phyloP scores from a whole-genome alignment of 805 yeast genomes.

The Hanseniaspora valbyensis region DNA sequence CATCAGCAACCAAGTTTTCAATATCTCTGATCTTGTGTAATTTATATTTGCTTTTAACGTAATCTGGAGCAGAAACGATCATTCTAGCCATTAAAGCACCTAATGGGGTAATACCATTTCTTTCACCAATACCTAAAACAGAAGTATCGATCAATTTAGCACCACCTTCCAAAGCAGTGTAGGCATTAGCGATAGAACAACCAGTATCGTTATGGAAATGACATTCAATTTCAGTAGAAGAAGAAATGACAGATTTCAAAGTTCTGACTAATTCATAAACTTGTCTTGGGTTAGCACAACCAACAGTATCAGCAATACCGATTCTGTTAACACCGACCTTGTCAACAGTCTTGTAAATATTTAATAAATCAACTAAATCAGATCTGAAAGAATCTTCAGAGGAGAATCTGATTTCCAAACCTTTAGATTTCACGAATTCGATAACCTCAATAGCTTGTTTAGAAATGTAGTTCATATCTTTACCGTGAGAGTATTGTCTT shows the following conservation, averaged over 20 bases:
- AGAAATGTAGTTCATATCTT: conserved; percentile 96
- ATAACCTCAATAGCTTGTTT: conserved; percentile 92
- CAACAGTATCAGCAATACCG: conserved; percentile 98
- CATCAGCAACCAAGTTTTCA: conserved; percentile 92
- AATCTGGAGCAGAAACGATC: conserved; percentile 97
- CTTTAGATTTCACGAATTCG: conserved; percentile 92
- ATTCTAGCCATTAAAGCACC: conserved; percentile 98
- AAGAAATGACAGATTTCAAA: conserved; percentile 79
- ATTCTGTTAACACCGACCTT: conserved; percentile 97
- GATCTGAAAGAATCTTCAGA: conserved; percentile 97
- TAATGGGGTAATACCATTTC: conserved; percentile 94
- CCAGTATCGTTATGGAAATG: conserved; percentile 99
- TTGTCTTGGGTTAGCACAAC: conserved; percentile 98
- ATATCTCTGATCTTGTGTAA: conserved; percentile 90
- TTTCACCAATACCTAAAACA: conserved; percentile 95
- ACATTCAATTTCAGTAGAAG: conserved; percentile 95
- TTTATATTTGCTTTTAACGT: conserved; percentile 87
- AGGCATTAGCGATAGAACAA: conserved; percentile 96
- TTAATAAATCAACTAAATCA: conserved; percentile 86
- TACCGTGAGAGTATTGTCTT: conserved; percentile 92
- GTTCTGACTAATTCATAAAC: conserved; percentile 94
- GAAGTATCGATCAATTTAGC: conserved; percentile 90
- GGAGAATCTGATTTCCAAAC: conserved; percentile 91
- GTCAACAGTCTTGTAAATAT: conserved; percentile 92
- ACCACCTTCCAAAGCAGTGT: conserved; percentile 96